Conservation (phyloP, 495 filamentous ascomycete genomes). For the Aspergillus egyptiacus region DNA sequence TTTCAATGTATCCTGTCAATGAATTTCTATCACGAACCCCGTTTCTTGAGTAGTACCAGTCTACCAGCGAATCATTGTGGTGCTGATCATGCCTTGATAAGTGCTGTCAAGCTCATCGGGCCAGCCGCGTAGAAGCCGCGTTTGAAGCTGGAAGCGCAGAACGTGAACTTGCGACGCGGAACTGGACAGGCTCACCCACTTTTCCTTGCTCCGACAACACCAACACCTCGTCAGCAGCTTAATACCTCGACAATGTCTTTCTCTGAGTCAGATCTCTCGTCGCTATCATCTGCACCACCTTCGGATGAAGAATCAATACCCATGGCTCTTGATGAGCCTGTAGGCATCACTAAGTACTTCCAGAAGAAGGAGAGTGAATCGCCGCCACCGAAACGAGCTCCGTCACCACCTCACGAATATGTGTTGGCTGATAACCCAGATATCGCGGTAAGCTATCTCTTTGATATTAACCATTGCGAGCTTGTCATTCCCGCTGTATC, state of each 20-base stretch:
- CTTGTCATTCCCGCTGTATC: constrained; percentile 21
- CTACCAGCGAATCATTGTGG: constrained; percentile 11
- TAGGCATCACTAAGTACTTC: constrained; percentile 43
- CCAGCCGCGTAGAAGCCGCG: constrained; percentile 29
- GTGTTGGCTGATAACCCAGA: constrained; percentile 81
- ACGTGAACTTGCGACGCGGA: constrained; percentile 23
- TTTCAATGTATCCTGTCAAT: constrained; percentile 5
- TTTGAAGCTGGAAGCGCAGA: constrained; percentile 20
- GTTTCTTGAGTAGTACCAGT: constrained; percentile 4
- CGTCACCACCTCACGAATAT: constrained; percentile 84
- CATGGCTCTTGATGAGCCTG: constrained; percentile 37
- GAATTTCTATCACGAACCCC: neutral
- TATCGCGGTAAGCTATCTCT: constrained; percentile 66
- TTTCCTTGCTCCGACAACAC: constrained; percentile 22
- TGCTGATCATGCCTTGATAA: constrained; percentile 23
- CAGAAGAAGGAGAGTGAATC: constrained; percentile 47
- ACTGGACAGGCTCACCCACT: constrained; percentile 22
- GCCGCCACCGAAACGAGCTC: constrained; percentile 66
- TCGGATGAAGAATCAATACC: constrained; percentile 49
- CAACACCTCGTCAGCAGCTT: constrained; percentile 20
- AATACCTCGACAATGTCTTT: constrained; percentile 41
- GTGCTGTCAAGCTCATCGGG: constrained; percentile 18
- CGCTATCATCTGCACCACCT: constrained; percentile 53
- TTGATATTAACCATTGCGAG: constrained; percentile 6
- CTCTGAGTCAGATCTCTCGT: constrained; percentile 51